These are phyloP conservation scores for Coemansia sp. DNA, from an alignment of 192 early-diverging fungal genomes.

Conservation along the genomic window DNA sequence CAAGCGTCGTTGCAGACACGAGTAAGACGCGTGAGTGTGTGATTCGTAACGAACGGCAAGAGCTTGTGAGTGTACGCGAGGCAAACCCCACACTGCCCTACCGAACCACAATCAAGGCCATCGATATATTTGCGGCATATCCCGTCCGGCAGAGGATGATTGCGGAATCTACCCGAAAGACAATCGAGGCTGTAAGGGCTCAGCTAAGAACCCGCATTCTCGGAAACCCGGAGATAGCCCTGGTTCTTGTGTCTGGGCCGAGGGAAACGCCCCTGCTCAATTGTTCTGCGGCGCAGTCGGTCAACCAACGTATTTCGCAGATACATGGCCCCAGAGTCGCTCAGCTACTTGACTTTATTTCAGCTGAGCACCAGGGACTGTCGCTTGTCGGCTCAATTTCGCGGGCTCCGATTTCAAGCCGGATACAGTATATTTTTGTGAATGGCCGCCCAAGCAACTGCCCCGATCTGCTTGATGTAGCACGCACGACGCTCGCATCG, in stretches of 20 bases:
- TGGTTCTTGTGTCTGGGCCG: slow-evolving; percentile 14
- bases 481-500: slow-evolving; percentile 7
- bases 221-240: slow-evolving; percentile 16
- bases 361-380: slow-evolving; percentile 12
- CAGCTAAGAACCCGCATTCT: slow-evolving; percentile 23
- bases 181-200: slow-evolving; percentile 5
- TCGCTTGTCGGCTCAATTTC: slow-evolving; percentile 31
- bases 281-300: slow-evolving; percentile 16
- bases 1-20: slow-evolving; percentile 2
- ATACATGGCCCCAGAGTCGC: slow-evolving; percentile 22
- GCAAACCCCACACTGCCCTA: neutral
- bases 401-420: slow-evolving; percentile 8
- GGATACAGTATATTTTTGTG: slow-evolving; percentile 32
- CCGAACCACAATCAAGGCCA: slow-evolving; percentile 17
- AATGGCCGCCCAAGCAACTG: slow-evolving; percentile 3
- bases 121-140: slow-evolving; percentile 22
- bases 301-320: slow-evolving; percentile 34
- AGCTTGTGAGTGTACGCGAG: neutral
- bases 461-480: slow-evolving; percentile 9
- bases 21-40: slow-evolving; percentile 3
- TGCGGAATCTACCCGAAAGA: slow-evolving; percentile 5
- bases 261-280: slow-evolving; percentile 3
- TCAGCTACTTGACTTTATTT: slow-evolving; percentile 20
- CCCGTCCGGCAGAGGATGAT: slow-evolving; percentile 22
- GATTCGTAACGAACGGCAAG: slow-evolving; percentile 12